phyloP scores from a whole-genome alignment of 352 stramenopile genomes.

The Achlya hypogyna region DNA sequence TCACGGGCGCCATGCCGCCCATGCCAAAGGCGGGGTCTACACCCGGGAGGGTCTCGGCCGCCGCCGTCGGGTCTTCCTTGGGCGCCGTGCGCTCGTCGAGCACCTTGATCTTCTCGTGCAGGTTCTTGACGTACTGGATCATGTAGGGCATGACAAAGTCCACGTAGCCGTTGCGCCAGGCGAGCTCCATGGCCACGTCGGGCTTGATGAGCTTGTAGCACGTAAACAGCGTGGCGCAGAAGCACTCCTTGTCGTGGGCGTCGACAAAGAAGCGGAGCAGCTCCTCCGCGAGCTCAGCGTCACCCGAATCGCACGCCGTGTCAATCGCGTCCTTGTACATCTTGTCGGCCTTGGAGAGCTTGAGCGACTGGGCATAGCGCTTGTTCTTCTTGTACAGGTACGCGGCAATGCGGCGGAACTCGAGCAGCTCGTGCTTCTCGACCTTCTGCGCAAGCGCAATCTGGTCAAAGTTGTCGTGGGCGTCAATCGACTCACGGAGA shows the following conservation, averaged over 20 bases:
- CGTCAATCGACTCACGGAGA: conserved; percentile 96
- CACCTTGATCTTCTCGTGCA: conserved; percentile 90
- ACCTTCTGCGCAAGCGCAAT: conserved; percentile 97
- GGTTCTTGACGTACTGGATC: conserved; percentile 98
- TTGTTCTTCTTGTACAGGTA: conserved; percentile 99
- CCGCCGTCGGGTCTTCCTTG: conserved; percentile 63
- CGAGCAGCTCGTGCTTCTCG: conserved; percentile 98
- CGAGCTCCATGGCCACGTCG: conserved; percentile 98
- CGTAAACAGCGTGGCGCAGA: conserved; percentile 97
- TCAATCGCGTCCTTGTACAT: conserved; percentile 99
- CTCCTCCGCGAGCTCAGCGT: conserved; percentile 94
- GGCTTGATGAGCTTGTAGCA: conserved; percentile 98
- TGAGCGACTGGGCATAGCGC: conserved; percentile 95
- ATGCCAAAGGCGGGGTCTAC: conserved; percentile 67
- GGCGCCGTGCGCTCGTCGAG: conserved; percentile 86
- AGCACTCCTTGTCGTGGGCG: conserved; percentile 99
- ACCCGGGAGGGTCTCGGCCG: conserved; percentile 19
- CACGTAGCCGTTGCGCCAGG: conserved; percentile 97
- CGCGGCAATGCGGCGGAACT: conserved; percentile 99
- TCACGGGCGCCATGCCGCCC: conserved; percentile 50
- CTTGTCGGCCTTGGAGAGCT: conserved; percentile 98
- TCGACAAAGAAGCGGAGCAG: conserved; percentile 99
- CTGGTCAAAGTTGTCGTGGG: conserved; percentile 99
- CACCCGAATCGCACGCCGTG: conserved; percentile 93
- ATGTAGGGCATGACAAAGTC: conserved; percentile 99